phyloP scores from a whole-genome alignment of 352 stramenopile genomes.

The Phytophthora ohioensis region DNA sequence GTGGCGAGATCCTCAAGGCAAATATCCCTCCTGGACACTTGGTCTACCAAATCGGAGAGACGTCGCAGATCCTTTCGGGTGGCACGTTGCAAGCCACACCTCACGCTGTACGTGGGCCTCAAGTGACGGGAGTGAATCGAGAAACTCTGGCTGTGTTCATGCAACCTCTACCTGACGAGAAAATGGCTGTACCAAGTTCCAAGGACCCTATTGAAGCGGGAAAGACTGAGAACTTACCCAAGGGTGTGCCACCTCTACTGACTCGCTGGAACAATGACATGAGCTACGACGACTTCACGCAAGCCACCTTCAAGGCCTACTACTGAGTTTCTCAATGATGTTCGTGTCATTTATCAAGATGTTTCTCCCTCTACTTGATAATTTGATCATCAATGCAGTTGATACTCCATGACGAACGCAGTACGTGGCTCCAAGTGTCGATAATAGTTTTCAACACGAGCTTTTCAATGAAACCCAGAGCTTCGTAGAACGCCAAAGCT shows the following conservation, averaged over 20 bases:
- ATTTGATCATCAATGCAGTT: slow-evolving; percentile 24
- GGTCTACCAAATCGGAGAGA: slow-evolving; percentile 96
- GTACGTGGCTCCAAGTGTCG: slow-evolving; percentile 64
- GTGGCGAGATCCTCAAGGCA: slow-evolving; percentile 90
- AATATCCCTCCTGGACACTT: slow-evolving; percentile 89
- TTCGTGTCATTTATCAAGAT: no score
- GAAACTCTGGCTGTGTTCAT: slow-evolving; percentile 98
- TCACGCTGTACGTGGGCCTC: slow-evolving; percentile 89
- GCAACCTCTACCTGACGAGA: slow-evolving; percentile 91
- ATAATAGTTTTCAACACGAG: slow-evolving; percentile 70
- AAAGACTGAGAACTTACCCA: slow-evolving; percentile 79
- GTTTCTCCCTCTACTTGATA: no score
- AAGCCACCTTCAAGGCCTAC: slow-evolving; percentile 93
- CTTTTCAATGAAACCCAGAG: slow-evolving; percentile 57
- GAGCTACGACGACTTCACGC: slow-evolving; percentile 93
- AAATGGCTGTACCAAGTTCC: slow-evolving; percentile 73
- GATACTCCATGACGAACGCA: slow-evolving; percentile 56
- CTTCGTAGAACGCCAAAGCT: slow-evolving; percentile 66
- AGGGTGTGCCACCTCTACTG: slow-evolving; percentile 84
- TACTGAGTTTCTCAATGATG: slow-evolving; percentile 49
- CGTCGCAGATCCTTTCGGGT: slow-evolving; percentile 95
- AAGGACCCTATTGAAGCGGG: slow-evolving; percentile 49
- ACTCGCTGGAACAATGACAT: slow-evolving; percentile 89
- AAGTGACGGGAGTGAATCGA: slow-evolving; percentile 79
- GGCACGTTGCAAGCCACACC: slow-evolving; percentile 93